Evolutionary conservation across 495 filamentous ascomycete genomes (phyloP), one percentile per base, ranked within the genome.

Genomic region (Aspergillus biplanus): DNA sequence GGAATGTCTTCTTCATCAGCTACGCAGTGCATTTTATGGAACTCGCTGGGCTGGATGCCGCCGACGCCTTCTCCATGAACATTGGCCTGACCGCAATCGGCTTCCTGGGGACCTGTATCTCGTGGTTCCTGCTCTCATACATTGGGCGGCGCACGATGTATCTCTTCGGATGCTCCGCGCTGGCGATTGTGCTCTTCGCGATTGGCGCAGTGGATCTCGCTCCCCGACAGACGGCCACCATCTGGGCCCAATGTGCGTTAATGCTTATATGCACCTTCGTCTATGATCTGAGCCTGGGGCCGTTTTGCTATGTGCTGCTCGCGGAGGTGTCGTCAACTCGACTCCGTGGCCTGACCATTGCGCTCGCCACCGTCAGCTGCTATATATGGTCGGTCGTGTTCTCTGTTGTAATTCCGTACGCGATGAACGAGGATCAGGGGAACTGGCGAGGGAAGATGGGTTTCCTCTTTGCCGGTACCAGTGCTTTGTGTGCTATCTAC

Each of bases 51-150:
- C 78, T 91, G 1, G 61, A 74, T 55, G 69, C 79, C 6, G 68
- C 77, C 7, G 79, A 83, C 47, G 84, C 89, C 0, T 91, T 89
- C 66, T 79, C 83, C 44, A 86, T 92, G 70, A 84, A 86, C 33
- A 71, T 91, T 9, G 88, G 88, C 5, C 82, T 88, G 65, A 89
- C 89, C 54, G 86, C 78, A 2, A 82, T 92, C 32, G 89, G 88
- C 64, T 82, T 87, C 63, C 71, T 85, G 9, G 89, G 88, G 1
- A 87, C 87, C 2, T 83, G 88, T 33, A 77, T 85, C 15, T 84
- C 89, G 0, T 91, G 87, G 88, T 80, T 81, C 58, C 69, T 92
- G 32, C 85, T 92, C 69, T 81, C 78, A 7, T 71, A 81, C 7
- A 78, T 87, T 61, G 85, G 86, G 5, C 78, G 85, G 0, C 73